Conservation (phyloP, 2,329 filamentous ascomycete species). For the Ophiostoma sp. region DNA sequence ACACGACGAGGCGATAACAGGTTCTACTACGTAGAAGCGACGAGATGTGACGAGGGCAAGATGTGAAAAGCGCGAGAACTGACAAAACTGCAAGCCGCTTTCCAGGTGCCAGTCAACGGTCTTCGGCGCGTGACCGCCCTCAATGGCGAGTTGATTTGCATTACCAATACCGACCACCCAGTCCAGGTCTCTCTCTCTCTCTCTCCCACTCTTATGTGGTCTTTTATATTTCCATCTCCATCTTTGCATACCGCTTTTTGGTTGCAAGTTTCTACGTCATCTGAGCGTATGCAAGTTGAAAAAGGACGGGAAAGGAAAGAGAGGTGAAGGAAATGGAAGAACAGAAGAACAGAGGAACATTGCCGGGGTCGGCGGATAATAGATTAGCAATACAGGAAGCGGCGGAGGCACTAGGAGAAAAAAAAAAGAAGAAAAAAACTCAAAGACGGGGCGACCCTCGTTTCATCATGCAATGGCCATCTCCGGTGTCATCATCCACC, state of each 20-base stretch:
- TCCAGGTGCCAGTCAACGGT: not conserved
- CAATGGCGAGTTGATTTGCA: not conserved
- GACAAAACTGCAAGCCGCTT: not conserved
- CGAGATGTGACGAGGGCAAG: not conserved
- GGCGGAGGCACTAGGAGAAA: not conserved
- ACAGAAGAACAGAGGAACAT: not conserved
- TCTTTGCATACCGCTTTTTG: constrained; percentile 11
- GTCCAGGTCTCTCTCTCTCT: not conserved
- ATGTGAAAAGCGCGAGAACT: not conserved
- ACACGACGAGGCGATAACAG: not conserved
- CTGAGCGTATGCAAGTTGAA: not conserved
- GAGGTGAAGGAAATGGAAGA: constrained; percentile 7
- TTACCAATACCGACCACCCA: not conserved
- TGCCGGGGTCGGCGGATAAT: not conserved
- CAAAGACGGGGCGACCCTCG: constrained; percentile 10
- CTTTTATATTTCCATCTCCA: not conserved
- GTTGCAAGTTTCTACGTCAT: not conserved
- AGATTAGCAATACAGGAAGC: not conserved
- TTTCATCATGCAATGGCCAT: not conserved
- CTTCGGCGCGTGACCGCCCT: not conserved
- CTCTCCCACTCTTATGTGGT: not conserved
- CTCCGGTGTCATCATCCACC: not conserved
- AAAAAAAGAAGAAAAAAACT: not conserved
- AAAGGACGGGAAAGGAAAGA: not conserved
- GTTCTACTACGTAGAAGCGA: not conserved